These are phyloP conservation scores for Zygoascus ofunaensis DNA, from an alignment of 805 yeast genomes.

Conservation along the genomic window DNA sequence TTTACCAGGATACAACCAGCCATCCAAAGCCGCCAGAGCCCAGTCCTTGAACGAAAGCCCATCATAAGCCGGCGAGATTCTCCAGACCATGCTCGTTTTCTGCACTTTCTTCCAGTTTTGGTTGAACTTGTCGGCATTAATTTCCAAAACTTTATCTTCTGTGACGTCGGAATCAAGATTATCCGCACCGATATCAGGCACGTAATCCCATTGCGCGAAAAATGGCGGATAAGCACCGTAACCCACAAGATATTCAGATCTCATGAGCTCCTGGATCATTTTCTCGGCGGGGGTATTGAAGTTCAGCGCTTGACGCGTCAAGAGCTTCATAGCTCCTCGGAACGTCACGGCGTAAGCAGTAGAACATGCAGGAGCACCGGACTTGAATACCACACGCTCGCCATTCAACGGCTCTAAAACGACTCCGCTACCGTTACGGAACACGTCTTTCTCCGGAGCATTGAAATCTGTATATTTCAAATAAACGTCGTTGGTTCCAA, in stretches of 20 bases:
- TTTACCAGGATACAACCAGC: neutral
- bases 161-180: slow-evolving; percentile 1
- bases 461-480: slow-evolving; percentile 4
- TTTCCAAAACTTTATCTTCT: neutral
- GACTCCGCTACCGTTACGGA: neutral
- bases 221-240: slow-evolving; percentile 7
- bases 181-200: slow-evolving; percentile 9
- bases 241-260: slow-evolving; percentile 1
- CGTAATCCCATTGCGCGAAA: slow-evolving; percentile 12
- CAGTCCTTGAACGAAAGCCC: neutral
- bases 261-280: slow-evolving; percentile 5
- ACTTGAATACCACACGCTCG: slow-evolving; percentile 6
- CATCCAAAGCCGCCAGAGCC: neutral
- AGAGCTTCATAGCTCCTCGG: slow-evolving; percentile 12
- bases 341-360: slow-evolving; percentile 11
- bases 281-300: slow-evolving; percentile 9
- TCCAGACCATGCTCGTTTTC: slow-evolving; percentile 10
- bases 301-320: slow-evolving; percentile 9
- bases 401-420: neutral
- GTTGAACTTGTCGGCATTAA: neutral
- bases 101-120: slow-evolving; percentile 7
- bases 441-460: slow-evolving; percentile 3
- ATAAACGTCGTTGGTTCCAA: neutral
- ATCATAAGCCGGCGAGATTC: neutral
- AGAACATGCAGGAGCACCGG: slow-evolving; percentile 7